These are phyloP conservation scores for Ophiocordyceps sinensis DNA, from an alignment of 2,329 filamentous ascomycete genomes.

Conservation along the genomic window DNA sequence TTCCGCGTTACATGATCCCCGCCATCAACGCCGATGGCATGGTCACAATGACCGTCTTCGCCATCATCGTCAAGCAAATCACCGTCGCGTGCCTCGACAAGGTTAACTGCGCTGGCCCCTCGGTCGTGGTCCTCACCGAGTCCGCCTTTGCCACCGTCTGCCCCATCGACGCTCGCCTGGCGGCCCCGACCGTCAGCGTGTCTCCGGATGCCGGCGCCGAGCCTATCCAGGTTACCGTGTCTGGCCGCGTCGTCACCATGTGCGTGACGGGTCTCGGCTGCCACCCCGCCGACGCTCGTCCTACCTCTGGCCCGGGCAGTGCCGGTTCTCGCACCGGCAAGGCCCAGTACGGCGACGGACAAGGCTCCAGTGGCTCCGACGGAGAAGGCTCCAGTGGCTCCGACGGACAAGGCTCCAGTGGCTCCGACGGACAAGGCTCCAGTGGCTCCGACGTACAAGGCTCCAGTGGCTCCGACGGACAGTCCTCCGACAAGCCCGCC, in stretches of 20 bases:
- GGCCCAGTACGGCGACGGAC: background rate
- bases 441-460: no score
- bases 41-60: background rate
- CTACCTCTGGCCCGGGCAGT: background rate
- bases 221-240: background rate
- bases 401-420: background rate
- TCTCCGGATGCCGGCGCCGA: background rate
- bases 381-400: no score
- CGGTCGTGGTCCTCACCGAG: background rate
- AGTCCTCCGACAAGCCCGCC: background rate
- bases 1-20: background rate
- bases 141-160: background rate
- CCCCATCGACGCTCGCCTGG: background rate
- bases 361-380: no score
- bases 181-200: background rate
- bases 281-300: background rate
- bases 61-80: background rate
- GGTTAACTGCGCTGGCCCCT: background rate
- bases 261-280: background rate
- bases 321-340: background rate
- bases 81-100: background rate
- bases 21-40: background rate
- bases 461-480: background rate
- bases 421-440: background rate
- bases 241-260: background rate